Evolutionary conservation across 129 eudicot genomes (phyloP), one percentile per base, ranked within the genome.

Genomic region (Tanacetum coccineum): DNA sequence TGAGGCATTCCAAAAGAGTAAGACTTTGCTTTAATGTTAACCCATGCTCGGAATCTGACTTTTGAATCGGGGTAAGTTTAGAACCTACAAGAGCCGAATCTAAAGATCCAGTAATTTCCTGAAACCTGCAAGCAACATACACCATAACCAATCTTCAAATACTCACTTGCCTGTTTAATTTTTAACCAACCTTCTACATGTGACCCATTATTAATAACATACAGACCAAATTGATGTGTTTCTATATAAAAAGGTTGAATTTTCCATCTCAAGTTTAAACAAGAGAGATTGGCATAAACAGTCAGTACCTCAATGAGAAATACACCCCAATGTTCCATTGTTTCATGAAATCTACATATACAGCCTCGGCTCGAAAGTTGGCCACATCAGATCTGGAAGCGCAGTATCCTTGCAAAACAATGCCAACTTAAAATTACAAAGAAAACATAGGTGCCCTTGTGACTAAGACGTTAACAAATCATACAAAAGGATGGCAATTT

Each of bases 241-340:
- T 20, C 10, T 25, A 20, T 54, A 54, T 17, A 18, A 19, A 54
- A 22, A 22, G 25, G 25, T 22, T 22, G 25, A 22, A 22, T 22
- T 22, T 22, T 22, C 25, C 25, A 22, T 22, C 25, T 22, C 25
- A 22, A 22, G 25, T 22, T 22, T 22, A 2, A 22, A 22, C 25
- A 22, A 22, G 25, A 22, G 8, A 22, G 25, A 22, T 22, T 22
- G 25, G 25, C 25, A 2, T 22, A 1, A 22, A 2, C 25, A 22
- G 25, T 22, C 25, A 65, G 65, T 79, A 93, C 98, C 96, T 93
- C 74, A 89, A 79, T 54, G 95, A 82, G 83, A 93, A 93, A 81
- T 93, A 93, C 71, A 86, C 99, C 64, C 95, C 99, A 65, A 82
- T 70, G 74, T 93, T 93, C 99, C 99, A 93, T 18, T 89, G 95